Base-by-base conservation (phyloP, 2,329 filamentous ascomycete species). In the Xylaria sp. region DNA sequence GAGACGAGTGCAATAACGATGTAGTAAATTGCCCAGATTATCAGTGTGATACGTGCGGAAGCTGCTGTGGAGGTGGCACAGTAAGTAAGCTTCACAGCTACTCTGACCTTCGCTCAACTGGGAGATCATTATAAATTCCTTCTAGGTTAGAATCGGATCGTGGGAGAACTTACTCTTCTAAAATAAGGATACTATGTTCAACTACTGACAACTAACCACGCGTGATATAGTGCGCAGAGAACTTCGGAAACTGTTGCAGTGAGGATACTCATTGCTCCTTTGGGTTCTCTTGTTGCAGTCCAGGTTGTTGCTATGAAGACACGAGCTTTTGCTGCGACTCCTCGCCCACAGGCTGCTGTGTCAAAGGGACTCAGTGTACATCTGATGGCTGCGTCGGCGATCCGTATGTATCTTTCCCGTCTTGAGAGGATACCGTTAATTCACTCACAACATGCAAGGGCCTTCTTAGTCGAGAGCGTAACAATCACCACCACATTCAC, bases 11-110 rank as follows among this genome's bases (percentile, higher is more conserved):
- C 23, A 63, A 56, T 48, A 63, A 54, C 43, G 61, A 52, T 7
- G 51, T 57, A 25, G 54, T 57, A n/a, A 39, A 57, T n/a, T 57
- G 52, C 15, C 20, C 25, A 49, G 54, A 51, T 18, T 57, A 49
- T 33, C 51, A 64, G 31, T 57, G 52, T 36, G 61, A 57, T n/a
- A 2, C 51, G 2, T 57, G 52, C 12, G 52, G 61, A 57, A 64
- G 61, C 20, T 64, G 51, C n/a, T 64, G 61, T 64, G 61, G 33
- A 62, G 59, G 31, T 25, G 46, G 59, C n/a, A 52, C n/a, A n/a
- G 54, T 56, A 56, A 23, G 54, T 39, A 55, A 20, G 1, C n/a
- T 28, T 55, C n/a, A 36, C 15, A n/a, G n/a, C n/a, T n/a, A n/a
- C n/a, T n/a, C n/a, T n/a, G n/a, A n/a, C n/a, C n/a, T n/a, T n/a